These are phyloP conservation scores for Backusella luteola DNA, from an alignment of 192 early-diverging fungal species.

Conservation along the genomic window DNA sequence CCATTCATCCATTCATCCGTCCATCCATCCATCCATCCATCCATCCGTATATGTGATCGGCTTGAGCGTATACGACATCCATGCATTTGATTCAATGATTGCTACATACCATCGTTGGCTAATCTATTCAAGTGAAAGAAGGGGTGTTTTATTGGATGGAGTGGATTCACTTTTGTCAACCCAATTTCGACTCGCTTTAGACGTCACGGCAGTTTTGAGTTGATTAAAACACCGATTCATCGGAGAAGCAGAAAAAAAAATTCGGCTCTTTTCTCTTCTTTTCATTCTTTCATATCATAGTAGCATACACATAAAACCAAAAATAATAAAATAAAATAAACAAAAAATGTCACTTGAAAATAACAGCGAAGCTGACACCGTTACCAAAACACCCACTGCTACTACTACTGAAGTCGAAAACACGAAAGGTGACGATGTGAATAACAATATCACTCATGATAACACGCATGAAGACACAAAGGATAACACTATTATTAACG, in stretches of 20 bases:
- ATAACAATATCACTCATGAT: background rate
- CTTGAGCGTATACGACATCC: background rate
- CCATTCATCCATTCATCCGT: background rate
- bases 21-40: background rate
- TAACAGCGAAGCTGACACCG: background rate
- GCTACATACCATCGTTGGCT: slow-evolving; percentile 5
- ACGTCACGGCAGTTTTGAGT: background rate
- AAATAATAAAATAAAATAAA: background rate
- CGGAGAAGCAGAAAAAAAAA: background rate
- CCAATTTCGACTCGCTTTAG: background rate
- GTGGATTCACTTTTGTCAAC: background rate
- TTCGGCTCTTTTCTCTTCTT: background rate
- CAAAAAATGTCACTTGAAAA: background rate
- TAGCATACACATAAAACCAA: background rate
- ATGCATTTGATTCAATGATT: background rate
- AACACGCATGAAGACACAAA: background rate
- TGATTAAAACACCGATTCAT: background rate
- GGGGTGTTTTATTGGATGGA: slow-evolving; percentile 3
- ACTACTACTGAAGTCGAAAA: too few species aligned
- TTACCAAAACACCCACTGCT: background rate
- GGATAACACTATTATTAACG: background rate
- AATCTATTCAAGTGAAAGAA: slow-evolving; percentile 10
- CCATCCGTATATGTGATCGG: too few species aligned
- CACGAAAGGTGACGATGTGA: background rate
- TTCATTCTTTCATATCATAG: background rate